A percentile compares a stretch with the other conserved stretches of the same genome.
phyloP scores from a whole-genome alignment of 2,329 filamentous ascomycete species.

The Colletotrichum sp. region DNA sequence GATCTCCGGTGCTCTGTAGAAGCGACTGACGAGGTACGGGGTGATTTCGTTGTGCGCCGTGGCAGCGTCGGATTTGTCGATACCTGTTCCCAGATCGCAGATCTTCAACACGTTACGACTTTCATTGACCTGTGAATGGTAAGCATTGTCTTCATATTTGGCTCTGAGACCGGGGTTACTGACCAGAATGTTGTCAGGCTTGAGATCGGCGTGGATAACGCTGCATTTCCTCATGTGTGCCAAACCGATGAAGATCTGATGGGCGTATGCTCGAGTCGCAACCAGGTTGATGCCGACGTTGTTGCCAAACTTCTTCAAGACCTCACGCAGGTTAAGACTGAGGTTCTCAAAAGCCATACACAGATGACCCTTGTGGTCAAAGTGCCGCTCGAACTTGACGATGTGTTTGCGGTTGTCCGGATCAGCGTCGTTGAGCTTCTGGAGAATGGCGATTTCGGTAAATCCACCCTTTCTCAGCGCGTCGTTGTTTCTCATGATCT shows the following conservation, averaged over 20 bases:
- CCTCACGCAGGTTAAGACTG: constrained; percentile 89
- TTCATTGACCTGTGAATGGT: constrained; percentile 70
- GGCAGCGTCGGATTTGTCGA: constrained; percentile 79
- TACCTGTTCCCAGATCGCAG: constrained; percentile 95
- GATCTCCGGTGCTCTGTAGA: constrained; percentile 96
- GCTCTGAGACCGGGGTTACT: constrained; percentile 24
- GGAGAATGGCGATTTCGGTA: constrained; percentile 92
- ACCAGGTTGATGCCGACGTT: constrained; percentile 90
- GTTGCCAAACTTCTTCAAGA: constrained; percentile 94
- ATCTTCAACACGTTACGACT: constrained; percentile 87
- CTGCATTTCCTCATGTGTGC: constrained; percentile 89
- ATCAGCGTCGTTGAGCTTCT: constrained; percentile 85
- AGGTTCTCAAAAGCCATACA: constrained; percentile 98
- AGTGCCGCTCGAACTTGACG: constrained; percentile 84
- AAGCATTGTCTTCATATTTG: constrained; percentile 18
- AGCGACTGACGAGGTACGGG: constrained; percentile 93
- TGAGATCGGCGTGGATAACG: constrained; percentile 94
- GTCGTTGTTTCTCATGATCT: constrained; percentile 97
- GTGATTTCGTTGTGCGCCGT: constrained; percentile 83
- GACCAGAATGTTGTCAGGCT: constrained; percentile 95
- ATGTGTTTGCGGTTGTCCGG: constrained; percentile 90
- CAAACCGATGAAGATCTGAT: constrained; percentile 92
- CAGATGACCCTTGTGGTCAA: constrained; percentile 93
- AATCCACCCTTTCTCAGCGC: constrained; percentile 89
- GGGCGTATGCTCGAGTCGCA: constrained; percentile 87